phyloP scores from a whole-genome alignment of 2,329 filamentous ascomycete species.

The Exophiala spinifera region DNA sequence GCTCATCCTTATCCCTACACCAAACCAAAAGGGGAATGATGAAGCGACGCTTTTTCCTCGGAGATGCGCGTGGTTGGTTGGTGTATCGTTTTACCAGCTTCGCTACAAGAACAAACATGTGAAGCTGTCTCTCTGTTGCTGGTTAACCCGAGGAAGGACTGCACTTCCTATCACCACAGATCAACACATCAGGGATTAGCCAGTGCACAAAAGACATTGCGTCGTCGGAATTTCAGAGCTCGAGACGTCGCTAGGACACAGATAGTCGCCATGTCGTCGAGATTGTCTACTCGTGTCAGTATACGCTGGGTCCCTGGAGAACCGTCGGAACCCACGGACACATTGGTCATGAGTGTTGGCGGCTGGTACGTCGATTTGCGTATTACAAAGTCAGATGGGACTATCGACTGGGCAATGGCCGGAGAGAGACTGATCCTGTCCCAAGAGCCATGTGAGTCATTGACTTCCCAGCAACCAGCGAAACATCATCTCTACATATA shows the following conservation, averaged over 20 bases:
- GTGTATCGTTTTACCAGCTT: no score
- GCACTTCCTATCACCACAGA: no score
- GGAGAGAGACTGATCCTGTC: slow-evolving; percentile 40
- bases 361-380: slow-evolving; percentile 46
- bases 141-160: no score
- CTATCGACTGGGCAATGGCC: slow-evolving; percentile 45
- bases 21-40: slow-evolving; percentile 9
- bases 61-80: not conserved
- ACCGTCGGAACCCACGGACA: slow-evolving; percentile 43
- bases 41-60: slow-evolving; percentile 3
- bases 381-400: slow-evolving; percentile 35
- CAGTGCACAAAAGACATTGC: no score
- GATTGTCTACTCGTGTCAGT: slow-evolving; percentile 41
- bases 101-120: no score
- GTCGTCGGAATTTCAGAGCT: no score
- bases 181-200: no score
- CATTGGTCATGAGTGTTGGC: slow-evolving; percentile 42
- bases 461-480: not conserved
- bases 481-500: no score
- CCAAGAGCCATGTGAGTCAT: slow-evolving; percentile 35
- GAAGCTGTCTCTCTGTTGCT: no score
- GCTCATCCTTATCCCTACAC: not conserved
- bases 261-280: slow-evolving; percentile 4
- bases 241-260: not conserved
- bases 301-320: slow-evolving; percentile 44